Base-by-base conservation (phyloP, 2,329 filamentous ascomycete genomes). In the Microcyclosporella mali region DNA sequence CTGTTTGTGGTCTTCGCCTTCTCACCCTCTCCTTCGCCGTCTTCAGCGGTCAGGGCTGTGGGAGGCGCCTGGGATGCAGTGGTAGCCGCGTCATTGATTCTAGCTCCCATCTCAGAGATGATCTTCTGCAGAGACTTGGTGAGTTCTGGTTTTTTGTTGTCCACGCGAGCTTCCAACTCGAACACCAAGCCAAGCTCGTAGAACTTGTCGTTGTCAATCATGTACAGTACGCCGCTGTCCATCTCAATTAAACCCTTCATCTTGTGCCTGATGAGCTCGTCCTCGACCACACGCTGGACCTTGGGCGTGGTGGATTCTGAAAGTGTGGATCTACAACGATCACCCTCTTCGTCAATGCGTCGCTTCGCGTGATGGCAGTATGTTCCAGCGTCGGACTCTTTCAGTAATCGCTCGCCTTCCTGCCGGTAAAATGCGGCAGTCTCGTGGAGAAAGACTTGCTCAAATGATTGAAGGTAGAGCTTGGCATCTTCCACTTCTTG, bases 161-260 rank as follows among this genome's bases (percentile, higher is more conserved):
- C 88, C 0, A 95, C 84, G 27, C 87, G 76, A 8, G 77, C 70
- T 42, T 94, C 84, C 2, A 97, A 75, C 14, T 81, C 74, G 63
- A 92, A 97, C 3, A 97, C 71, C 37, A 88, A 81, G n/a, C 74
- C 72, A 8, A 98, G 71, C 56, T 94, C 88, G 3, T 84, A 79
- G 27, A 84, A 57, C 50, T 84, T 80, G 64, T 95, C 85, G 56
- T 95, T 89, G 63, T 95, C 86, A 37, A 97, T 81, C 90, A 98
- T 97, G 60, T 81, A 81, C 50, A 78, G 81, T 32, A 95, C 75
- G 0, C 92, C 92, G 49, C 84, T 95, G 4, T 95, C 88, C 66
- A 95, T 80, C 37, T 82, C 79, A 47, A 97, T 75, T 41, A 98
- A 84, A 12, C 94, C 88, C 16, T 78, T 71, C 44, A 97, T 78